Base-by-base conservation (phyloP, 257 asterid species). In the Nicotiana tomentosiformis region DNA sequence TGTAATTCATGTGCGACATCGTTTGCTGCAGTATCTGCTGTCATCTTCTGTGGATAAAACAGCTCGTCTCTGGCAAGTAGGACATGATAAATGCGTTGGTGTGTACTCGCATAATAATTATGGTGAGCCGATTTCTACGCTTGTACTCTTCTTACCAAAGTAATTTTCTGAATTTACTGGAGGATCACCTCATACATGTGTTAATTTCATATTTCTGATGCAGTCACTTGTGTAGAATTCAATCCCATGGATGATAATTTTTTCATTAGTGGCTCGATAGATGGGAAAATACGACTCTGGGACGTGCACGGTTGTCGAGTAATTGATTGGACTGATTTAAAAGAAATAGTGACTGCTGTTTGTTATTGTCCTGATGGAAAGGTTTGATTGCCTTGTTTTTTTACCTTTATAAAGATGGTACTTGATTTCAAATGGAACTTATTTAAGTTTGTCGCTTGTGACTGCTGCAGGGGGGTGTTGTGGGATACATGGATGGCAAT, bases 221-320 rank as follows among this genome's bases (percentile, higher is more conserved):
- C 97, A 94, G 97, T 94, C 80, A 94, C 98, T 20, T 94, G 93
- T 85, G 88, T 94, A 1, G 97, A 94, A 74, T 94, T 94, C 95
- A 93, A 89, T 85, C 97, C 97, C 0, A 83, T 91, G 86, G 93
- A 93, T 67, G 98, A 94, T 69, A 90, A 94, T 80, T 90, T 85
- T 86, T 94, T 94, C 87, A 92, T 94, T 57, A 94, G 97, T 35
- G 97, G 98, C 46, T 94, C 97, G n/a, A 90, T 93, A 46, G 98
- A 94, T 86, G 97, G 97, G 77, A 93, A 92, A 84, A 78, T 94
- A 72, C 93, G 97, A 83, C 91, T 94, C 53, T 94, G 98, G 98
- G 90, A 94, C 82, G 89, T 93, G 82, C 87, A 87, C 60, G 87
- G 89, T 16, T 89, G 90, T 56, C 91, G 97, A 77, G 98, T 94